phyloP scores from a whole-genome alignment of 73 alveolate species.

The Stentor coeruleus region DNA sequence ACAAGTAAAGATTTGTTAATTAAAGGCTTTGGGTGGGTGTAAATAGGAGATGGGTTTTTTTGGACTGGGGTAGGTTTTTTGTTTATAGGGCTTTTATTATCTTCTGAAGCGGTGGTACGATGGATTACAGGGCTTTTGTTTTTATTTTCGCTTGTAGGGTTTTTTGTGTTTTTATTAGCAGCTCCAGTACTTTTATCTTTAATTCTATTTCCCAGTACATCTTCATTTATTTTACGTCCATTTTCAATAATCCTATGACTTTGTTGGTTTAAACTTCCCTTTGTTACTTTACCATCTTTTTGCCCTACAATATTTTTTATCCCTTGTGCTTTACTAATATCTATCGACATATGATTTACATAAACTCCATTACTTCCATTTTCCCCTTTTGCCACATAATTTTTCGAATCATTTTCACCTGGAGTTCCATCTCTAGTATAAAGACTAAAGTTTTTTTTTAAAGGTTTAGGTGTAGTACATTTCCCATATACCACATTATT shows the following conservation, averaged over 20 bases:
- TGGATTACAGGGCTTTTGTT: not conserved
- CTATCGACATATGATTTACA: too few species aligned
- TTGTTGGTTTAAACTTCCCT: not conserved
- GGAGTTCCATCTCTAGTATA: not conserved
- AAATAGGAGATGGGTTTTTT: not conserved
- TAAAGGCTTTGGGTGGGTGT: too few species aligned
- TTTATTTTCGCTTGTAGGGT: conserved; percentile 20
- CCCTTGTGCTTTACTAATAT: not conserved
- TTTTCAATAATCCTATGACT: not conserved
- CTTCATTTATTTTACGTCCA: not conserved
- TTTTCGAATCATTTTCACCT: not conserved
- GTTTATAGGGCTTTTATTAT: not conserved
- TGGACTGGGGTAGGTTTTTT: not conserved
- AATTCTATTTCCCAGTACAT: not conserved
- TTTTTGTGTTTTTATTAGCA: conserved; percentile 8
- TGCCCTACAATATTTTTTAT: not conserved
- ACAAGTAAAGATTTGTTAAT: too few species aligned
- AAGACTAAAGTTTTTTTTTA: not conserved
- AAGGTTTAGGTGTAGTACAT: not conserved
- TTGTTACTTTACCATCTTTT: not conserved
- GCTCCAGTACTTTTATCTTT: not conserved
- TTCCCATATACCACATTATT: not conserved
- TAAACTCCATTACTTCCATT: not conserved
- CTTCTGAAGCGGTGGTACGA: not conserved
- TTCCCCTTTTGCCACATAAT: not conserved